Evolutionary conservation across 2,329 filamentous ascomycete genomes (phyloP).

Genomic region (Diaporthe eres): DNA sequence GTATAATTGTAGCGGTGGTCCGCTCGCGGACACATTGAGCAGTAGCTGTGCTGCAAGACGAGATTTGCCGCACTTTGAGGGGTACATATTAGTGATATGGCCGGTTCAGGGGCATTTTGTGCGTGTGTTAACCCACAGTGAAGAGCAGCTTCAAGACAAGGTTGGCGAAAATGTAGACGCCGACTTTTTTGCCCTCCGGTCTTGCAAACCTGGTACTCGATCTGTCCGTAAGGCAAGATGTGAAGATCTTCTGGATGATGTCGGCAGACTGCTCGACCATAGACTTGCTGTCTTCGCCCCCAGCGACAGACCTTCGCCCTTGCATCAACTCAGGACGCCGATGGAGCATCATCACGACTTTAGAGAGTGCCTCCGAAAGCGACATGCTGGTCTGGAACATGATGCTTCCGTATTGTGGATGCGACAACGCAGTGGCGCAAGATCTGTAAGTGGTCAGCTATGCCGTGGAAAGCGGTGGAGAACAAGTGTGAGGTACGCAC

Average conservation of each 20-base stretch:
- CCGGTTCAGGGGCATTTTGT: not conserved
- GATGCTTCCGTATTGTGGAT: constrained; percentile 83
- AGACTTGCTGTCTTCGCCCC: constrained; percentile 79
- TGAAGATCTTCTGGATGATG: constrained; percentile 91
- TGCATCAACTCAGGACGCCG: constrained; percentile 83
- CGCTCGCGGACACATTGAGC: constrained; percentile 86
- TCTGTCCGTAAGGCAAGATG: constrained; percentile 87
- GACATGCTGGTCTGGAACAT: constrained; percentile 88
- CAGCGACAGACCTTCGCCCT: constrained; percentile 69
- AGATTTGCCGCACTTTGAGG: constrained; percentile 79
- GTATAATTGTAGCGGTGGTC: constrained; percentile 84
- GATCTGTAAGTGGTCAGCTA: constrained; percentile 65
- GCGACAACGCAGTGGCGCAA: constrained; percentile 84
- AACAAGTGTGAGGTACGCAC: constrained; percentile 62
- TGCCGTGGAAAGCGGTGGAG: not conserved
- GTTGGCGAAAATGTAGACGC: constrained; percentile 94
- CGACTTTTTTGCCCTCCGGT: constrained; percentile 87
- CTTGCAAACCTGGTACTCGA: constrained; percentile 75
- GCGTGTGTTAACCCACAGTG: constrained; percentile 66
- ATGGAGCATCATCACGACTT: constrained; percentile 87
- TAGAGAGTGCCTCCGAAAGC: constrained; percentile 83
- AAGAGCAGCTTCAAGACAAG: constrained; percentile 90
- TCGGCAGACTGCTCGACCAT: constrained; percentile 91
- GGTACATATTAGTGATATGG: constrained; percentile 33
- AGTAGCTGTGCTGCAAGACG: constrained; percentile 90